These are phyloP conservation scores for Collybia mongolica DNA, from an alignment of 768 basidiomycete species.

Conservation along the genomic window DNA sequence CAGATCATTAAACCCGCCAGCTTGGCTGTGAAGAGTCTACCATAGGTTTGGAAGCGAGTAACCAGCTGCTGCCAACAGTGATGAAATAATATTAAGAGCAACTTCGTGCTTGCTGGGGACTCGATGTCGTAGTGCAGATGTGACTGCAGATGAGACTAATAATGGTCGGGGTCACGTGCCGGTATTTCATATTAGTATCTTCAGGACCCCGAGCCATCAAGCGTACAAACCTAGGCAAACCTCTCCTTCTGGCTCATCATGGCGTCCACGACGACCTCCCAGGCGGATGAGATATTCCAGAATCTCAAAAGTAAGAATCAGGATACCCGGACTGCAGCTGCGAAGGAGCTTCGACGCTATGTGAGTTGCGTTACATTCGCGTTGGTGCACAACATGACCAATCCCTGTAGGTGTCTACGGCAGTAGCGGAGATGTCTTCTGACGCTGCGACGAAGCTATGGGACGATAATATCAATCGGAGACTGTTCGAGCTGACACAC, in stretches of 20 bases:
- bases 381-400: conserved; percentile 5
- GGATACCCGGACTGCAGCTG: conserved; percentile 67
- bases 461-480: conserved; percentile 81
- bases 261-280: conserved; percentile 59
- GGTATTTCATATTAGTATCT: too few species aligned
- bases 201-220: too few species aligned
- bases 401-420: conserved; percentile 58
- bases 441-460: conserved; percentile 81
- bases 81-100: too few species aligned
- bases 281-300: conserved; percentile 68
- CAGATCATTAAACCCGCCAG: too few species aligned
- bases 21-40: too few species aligned
- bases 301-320: conserved; percentile 62
- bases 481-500: conserved; percentile 81
- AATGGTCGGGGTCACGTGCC: too few species aligned
- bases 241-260: conserved; percentile 33
- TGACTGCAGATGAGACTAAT: too few species aligned
- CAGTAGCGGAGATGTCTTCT: conserved; percentile 77
- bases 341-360: conserved; percentile 72
- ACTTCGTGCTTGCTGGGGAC: too few species aligned
- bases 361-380: conserved; percentile 37
- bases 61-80: too few species aligned
- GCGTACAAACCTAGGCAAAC: too few species aligned
- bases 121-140: too few species aligned
- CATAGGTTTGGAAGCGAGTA: too few species aligned